phyloP scores from a whole-genome alignment of 257 asterid species.

The Gentiana macrophylla region DNA sequence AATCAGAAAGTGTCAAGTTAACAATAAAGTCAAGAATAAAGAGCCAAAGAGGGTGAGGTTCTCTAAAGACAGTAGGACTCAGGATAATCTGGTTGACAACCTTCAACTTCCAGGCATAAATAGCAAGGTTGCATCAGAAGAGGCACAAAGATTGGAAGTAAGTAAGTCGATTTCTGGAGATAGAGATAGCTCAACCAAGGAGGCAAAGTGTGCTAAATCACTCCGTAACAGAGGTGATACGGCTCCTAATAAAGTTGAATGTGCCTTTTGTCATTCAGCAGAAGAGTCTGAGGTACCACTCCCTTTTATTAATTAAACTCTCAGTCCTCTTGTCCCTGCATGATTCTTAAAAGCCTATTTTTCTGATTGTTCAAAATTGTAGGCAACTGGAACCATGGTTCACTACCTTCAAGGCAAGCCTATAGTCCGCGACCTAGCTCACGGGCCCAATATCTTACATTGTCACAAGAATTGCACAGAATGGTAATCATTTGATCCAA shows the following conservation, averaged over 20 bases:
- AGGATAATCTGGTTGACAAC: slow-evolving; percentile 12
- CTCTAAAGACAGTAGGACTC: slow-evolving; percentile 22
- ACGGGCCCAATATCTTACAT: slow-evolving; percentile 34
- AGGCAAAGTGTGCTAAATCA: slow-evolving; percentile 9
- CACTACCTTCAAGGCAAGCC: slow-evolving; percentile 59
- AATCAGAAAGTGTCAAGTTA: slow-evolving; percentile 14
- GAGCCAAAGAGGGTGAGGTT: slow-evolving; percentile 39
- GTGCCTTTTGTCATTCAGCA: slow-evolving; percentile 72
- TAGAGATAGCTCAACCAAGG: slow-evolving; percentile 19
- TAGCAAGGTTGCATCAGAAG: slow-evolving; percentile 13
- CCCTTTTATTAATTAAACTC: neutral
- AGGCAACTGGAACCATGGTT: slow-evolving; percentile 77
- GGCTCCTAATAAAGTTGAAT: slow-evolving; percentile 17
- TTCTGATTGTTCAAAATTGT: slow-evolving; percentile 7
- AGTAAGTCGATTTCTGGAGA: slow-evolving; percentile 7
- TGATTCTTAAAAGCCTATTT: neutral
- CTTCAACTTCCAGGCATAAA: slow-evolving; percentile 5
- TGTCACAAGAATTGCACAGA: slow-evolving; percentile 76
- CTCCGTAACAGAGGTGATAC: slow-evolving; percentile 31
- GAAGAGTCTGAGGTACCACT: slow-evolving; percentile 62
- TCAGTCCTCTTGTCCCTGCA: neutral
- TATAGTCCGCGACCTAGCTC: slow-evolving; percentile 21
- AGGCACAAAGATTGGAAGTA: slow-evolving; percentile 11
- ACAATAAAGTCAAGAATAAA: slow-evolving; percentile 11
- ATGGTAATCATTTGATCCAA: slow-evolving; percentile 43